Conservation (phyloP, 192 early-diverging fungal genomes). For the Funneliformis mosseae region DNA sequence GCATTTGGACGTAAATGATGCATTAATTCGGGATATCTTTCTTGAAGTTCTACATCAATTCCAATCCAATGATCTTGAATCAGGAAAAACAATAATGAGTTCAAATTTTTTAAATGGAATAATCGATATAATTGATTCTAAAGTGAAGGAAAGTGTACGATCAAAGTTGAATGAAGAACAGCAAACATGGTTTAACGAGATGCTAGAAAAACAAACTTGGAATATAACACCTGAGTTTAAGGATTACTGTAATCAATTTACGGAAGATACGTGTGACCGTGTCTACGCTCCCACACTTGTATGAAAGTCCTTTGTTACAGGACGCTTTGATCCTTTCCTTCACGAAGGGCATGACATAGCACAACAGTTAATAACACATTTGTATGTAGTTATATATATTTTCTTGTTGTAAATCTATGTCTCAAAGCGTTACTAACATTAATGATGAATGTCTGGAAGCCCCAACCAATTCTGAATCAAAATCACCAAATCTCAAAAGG, state of each 20-base stretch:
- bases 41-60: not conserved
- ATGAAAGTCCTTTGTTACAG: not conserved
- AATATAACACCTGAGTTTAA: not conserved
- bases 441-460: slow-evolving; percentile 7
- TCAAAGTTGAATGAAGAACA: not conserved
- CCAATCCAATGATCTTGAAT: slow-evolving; percentile 18
- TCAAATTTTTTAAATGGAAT: slow-evolving; percentile 24
- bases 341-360: slow-evolving; percentile 1
- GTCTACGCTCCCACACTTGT: not conserved
- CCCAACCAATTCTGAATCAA: slow-evolving; percentile 19
- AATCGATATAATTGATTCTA: not conserved
- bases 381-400: no score
- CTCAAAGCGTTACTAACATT: no score
- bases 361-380: no score
- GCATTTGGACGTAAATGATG: no score
- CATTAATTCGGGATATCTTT: slow-evolving; percentile 1
- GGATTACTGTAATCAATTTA: slow-evolving; percentile 18
- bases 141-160: not conserved
- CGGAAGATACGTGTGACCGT: slow-evolving; percentile 1
- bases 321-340: slow-evolving; percentile 9
- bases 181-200: not conserved
- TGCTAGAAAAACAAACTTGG: not conserved
- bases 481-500: slow-evolving; percentile 9
- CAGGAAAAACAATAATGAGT: slow-evolving; percentile 21
- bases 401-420: no score